These are phyloP conservation scores for Casuarina equisetifolia DNA, from an alignment of 306 rosid genomes.

Conservation along the genomic window DNA sequence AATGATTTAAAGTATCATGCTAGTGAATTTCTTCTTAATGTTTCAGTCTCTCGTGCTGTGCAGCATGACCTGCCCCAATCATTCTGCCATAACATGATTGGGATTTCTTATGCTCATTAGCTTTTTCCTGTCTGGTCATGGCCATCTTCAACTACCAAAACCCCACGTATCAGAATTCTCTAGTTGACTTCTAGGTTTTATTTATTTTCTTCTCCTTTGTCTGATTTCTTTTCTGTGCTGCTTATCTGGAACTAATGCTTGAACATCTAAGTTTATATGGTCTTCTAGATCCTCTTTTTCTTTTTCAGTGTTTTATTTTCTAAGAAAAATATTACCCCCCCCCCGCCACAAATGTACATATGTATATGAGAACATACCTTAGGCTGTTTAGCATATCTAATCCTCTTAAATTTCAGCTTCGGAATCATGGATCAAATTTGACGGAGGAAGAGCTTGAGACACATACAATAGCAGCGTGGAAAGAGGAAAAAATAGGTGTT, in stretches of 20 bases:
- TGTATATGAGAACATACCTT: slow-evolving; percentile 8
- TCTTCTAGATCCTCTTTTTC: slow-evolving; percentile 9
- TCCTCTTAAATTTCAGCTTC: slow-evolving; percentile 56
- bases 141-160: not conserved
- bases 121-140: not conserved
- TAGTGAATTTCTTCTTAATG: not conserved
- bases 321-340: not conserved
- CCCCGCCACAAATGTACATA: not conserved
- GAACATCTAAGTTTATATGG: slow-evolving; percentile 10
- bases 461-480: slow-evolving; percentile 89
- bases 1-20: not conserved
- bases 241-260: not conserved
- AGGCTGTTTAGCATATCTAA: slow-evolving; percentile 14
- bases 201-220: not conserved
- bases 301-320: not conserved
- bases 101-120: slow-evolving; percentile 3
- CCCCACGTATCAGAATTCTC: not conserved
- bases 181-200: not conserved
- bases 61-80: not conserved
- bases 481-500: slow-evolving; percentile 60
- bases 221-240: not conserved
- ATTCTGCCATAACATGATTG: not conserved
- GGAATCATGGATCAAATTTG: slow-evolving; percentile 73
- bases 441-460: slow-evolving; percentile 87
- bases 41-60: not conserved